These are phyloP conservation scores for Diaporthe ilicicola DNA, from an alignment of 2,329 filamentous ascomycete species.

Conservation along the genomic window DNA sequence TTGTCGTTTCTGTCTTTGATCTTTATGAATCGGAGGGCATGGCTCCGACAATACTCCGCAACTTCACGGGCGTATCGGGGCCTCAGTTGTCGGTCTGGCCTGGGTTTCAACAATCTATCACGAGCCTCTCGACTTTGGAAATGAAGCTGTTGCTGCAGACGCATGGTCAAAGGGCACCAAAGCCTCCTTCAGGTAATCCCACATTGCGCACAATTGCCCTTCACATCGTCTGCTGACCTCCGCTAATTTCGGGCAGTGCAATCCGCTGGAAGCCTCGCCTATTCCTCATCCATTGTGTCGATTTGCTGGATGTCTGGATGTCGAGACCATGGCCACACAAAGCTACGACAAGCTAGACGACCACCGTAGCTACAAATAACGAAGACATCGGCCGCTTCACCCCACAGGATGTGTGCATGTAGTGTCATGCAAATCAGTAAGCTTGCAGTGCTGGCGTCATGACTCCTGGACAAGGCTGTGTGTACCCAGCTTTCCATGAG, in stretches of 20 bases:
- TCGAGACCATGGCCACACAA: neutral
- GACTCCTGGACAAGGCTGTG: conserved; percentile 7
- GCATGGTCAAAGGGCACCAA: neutral
- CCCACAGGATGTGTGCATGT: neutral
- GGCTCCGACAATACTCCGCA: neutral
- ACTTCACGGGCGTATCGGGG: neutral
- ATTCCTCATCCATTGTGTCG: neutral
- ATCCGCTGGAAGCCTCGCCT: neutral
- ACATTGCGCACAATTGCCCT: neutral
- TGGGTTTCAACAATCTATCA: neutral
- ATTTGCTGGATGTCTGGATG: neutral
- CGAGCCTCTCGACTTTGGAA: neutral
- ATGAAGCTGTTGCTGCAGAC: neutral
- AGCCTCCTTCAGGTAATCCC: neutral
- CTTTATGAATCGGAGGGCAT: neutral
- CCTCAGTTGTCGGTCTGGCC: neutral
- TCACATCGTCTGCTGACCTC: conserved; percentile 8
- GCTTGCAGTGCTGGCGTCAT: conserved; percentile 14
- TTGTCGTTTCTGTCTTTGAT: neutral
- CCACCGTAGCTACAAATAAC: neutral
- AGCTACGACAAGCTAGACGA: neutral
- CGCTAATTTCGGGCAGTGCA: neutral
- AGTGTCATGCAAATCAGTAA: conserved; percentile 16
- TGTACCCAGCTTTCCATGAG: conserved; percentile 1
- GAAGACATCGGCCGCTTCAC: neutral